Conservation (phyloP, 2,329 filamentous ascomycete species). For the Phoma herbarum region DNA sequence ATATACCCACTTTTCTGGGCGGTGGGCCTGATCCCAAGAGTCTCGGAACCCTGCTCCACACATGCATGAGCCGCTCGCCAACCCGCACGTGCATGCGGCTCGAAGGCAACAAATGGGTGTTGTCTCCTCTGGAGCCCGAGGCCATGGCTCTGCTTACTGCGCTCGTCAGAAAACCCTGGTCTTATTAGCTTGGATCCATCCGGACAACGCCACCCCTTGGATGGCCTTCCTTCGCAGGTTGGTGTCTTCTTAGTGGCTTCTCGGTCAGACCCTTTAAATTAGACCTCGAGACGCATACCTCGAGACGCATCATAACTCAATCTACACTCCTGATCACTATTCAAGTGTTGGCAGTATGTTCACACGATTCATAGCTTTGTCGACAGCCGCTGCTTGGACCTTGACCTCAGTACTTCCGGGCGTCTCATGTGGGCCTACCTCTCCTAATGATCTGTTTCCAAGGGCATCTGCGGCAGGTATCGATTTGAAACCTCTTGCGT, state of each 20-base stretch:
- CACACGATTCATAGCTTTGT: slow-evolving; percentile 18
- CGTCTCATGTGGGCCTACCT: slow-evolving; percentile 20
- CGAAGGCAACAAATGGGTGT: not conserved
- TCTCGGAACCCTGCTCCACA: slow-evolving; percentile 1
- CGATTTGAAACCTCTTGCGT: slow-evolving; percentile 28
- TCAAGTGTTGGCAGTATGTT: slow-evolving; percentile 21
- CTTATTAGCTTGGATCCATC: not conserved
- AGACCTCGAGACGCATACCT: not conserved
- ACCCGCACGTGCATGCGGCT: slow-evolving; percentile 4
- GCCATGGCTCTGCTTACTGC: not conserved
- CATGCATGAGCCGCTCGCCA: slow-evolving; percentile 6
- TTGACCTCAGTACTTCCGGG: slow-evolving; percentile 18
- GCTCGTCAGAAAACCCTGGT: not conserved
- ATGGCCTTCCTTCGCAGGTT: not conserved
- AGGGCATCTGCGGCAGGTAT: slow-evolving; percentile 26
- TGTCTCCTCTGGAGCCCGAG: not conserved
- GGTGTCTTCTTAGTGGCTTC: not conserved
- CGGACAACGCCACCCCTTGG: not conserved
- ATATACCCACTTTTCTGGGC: not conserved
- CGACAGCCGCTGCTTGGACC: slow-evolving; percentile 18
- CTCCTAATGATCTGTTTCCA: slow-evolving; percentile 14
- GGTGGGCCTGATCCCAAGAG: not conserved
- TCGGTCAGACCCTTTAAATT: slow-evolving; percentile 6
- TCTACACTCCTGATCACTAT: not conserved
- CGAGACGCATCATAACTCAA: not conserved